Conservation (phyloP, 495 filamentous ascomycete genomes). For the Neurospora tetrasperma region DNA sequence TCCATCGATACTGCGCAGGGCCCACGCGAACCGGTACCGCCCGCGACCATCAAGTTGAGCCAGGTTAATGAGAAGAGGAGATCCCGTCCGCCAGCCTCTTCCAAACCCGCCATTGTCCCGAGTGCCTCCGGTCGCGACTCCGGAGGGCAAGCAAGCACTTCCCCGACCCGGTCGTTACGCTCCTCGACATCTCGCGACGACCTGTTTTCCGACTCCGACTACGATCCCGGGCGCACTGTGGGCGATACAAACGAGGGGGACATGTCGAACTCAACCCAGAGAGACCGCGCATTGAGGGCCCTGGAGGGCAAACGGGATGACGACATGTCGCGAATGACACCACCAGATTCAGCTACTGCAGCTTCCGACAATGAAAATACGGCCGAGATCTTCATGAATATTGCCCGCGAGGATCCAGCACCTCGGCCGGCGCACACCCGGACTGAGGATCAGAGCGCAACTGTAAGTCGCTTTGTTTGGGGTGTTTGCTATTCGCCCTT, state of each 20-base stretch:
- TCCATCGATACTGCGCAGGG: constrained; percentile 15
- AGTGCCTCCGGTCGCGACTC: constrained; percentile 6
- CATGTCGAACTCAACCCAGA: constrained; percentile 30
- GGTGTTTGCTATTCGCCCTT: background rate
- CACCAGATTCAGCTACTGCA: constrained; percentile 29
- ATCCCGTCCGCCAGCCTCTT: constrained; percentile 34
- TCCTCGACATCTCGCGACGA: constrained; percentile 40
- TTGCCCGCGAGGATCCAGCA: constrained; percentile 38
- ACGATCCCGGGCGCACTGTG: constrained; percentile 26
- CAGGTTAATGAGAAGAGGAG: constrained; percentile 31
- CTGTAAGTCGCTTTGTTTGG: constrained; percentile 27
- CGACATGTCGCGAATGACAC: constrained; percentile 29
- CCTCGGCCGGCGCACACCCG: constrained; percentile 18
- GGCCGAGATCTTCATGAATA: constrained; percentile 44
- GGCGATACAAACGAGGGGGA: constrained; percentile 30
- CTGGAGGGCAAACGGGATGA: constrained; percentile 35
- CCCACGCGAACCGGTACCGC: constrained; percentile 31
- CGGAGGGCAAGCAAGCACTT: constrained; percentile 26
- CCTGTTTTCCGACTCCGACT: constrained; percentile 40
- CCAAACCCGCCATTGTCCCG: constrained; percentile 13
- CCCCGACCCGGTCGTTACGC: constrained; percentile 40
- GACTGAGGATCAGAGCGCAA: constrained; percentile 26
- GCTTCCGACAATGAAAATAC: constrained; percentile 36
- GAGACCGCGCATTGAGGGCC: constrained; percentile 39
- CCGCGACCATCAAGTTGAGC: constrained; percentile 21